Evolutionary conservation across 352 stramenopile genomes (phyloP).

Genomic region (Plasmopara muralis): DNA sequence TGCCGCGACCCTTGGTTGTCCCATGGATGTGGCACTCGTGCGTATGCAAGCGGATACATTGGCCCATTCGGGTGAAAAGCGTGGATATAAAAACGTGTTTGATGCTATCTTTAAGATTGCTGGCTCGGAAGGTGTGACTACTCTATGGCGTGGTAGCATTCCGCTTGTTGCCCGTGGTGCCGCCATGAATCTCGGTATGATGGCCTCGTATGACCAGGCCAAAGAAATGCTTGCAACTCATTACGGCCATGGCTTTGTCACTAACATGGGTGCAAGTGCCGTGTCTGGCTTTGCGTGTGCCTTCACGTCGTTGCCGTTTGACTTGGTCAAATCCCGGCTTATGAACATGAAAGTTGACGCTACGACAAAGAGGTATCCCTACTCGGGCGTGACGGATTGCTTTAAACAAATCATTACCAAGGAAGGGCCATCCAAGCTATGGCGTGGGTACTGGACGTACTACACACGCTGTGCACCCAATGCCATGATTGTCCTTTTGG

Average conservation of each 20-base stretch:
- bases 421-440: constrained; percentile 94
- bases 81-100: constrained; percentile 99
- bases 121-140: constrained; percentile 78
- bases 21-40: constrained; percentile 97
- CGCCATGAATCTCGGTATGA: constrained; percentile 99
- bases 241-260: constrained; percentile 74
- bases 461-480: constrained; percentile 98
- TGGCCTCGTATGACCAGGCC: constrained; percentile 98
- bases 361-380: constrained; percentile 88
- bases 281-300: constrained; percentile 97
- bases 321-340: constrained; percentile 97
- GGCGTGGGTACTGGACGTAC: constrained; percentile 97
- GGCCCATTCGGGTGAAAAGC: constrained; percentile 81
- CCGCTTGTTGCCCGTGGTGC: constrained; percentile 95
- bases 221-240: constrained; percentile 85
- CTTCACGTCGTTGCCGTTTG: constrained; percentile 97
- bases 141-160: constrained; percentile 87
- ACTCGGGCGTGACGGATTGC: constrained; percentile 94
- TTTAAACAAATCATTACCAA: constrained; percentile 92
- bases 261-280: constrained; percentile 90
- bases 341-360: constrained; percentile 96
- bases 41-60: constrained; percentile 97
- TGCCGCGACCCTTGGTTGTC: constrained; percentile 95
- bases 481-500: constrained; percentile 99
- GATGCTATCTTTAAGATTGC: constrained; percentile 91